Evolutionary conservation across 2,329 filamentous ascomycete species (phyloP).

Genomic region (Ramularia endophylla): DNA sequence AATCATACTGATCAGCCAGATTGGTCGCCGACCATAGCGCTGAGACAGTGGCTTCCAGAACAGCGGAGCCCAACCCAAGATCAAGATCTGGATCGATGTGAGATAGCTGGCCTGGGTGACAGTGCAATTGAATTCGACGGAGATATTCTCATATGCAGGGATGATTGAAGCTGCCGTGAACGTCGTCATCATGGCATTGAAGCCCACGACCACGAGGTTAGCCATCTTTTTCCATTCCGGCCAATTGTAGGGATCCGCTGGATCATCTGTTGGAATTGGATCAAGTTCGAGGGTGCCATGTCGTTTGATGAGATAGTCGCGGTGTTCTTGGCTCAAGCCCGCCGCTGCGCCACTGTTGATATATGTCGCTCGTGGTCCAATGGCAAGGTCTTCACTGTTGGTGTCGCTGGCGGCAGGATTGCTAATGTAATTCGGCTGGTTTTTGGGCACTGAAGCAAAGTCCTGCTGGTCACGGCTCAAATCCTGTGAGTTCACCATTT

Average conservation of each 20-base stretch:
- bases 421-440: no score
- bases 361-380: no score
- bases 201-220: slow-evolving; percentile 47
- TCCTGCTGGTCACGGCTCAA: no score
- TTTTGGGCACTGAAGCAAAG: no score
- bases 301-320: slow-evolving; percentile 45
- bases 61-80: slow-evolving; percentile 49
- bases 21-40: slow-evolving; percentile 49
- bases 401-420: no score
- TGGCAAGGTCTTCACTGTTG: no score
- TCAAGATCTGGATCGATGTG: slow-evolving; percentile 50
- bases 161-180: slow-evolving; percentile 52
- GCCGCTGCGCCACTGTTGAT: slow-evolving; percentile 13
- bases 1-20: slow-evolving; percentile 48
- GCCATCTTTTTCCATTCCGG: slow-evolving; percentile 47
- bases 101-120: slow-evolving; percentile 49
- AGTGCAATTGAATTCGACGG: slow-evolving; percentile 44
- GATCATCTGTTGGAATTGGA: slow-evolving; percentile 45
- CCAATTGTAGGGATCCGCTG: slow-evolving; percentile 54
- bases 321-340: slow-evolving; percentile 39
- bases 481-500: no score
- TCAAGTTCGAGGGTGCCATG: slow-evolving; percentile 52
- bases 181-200: slow-evolving; percentile 48
- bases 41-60: slow-evolving; percentile 54
- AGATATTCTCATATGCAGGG: slow-evolving; percentile 49